A percentile compares a stretch with the other conserved stretches of the same genome.
Conservation (phyloP, 441 rosid genomes). For the Breynia disticha region DNA sequence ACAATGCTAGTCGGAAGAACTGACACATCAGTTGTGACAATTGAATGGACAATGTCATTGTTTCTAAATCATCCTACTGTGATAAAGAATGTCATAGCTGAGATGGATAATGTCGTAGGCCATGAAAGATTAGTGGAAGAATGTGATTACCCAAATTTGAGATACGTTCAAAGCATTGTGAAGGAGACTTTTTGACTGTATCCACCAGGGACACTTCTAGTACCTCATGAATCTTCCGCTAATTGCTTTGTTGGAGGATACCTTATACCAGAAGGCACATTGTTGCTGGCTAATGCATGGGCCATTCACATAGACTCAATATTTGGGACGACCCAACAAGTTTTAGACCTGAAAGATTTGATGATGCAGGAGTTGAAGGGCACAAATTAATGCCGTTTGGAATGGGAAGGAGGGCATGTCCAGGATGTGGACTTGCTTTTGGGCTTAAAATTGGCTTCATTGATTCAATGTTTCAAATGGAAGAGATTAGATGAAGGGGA, state of each 20-base stretch:
- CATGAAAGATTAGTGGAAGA: constrained; percentile 18
- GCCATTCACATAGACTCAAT: constrained; percentile 26
- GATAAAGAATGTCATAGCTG: constrained; percentile 20
- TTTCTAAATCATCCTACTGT: constrained; percentile 23
- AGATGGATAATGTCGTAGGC: constrained; percentile 19
- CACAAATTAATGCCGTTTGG: constrained; percentile 30
- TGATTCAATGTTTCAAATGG: constrained; percentile 38
- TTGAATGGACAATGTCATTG: constrained; percentile 23
- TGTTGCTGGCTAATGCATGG: constrained; percentile 29
- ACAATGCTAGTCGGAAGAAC: constrained; percentile 17
- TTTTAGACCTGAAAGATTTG: constrained; percentile 40
- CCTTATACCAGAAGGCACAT: constrained; percentile 22
- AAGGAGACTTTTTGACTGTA: constrained; percentile 19
- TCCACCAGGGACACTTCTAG: constrained; percentile 14
- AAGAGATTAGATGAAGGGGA: constrained; percentile 18
- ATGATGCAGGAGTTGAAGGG: constrained; percentile 8
- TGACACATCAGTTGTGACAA: constrained; percentile 15
- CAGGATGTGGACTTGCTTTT: constrained; percentile 25
- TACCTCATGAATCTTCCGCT: constrained; percentile 16
- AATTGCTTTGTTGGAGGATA: constrained; percentile 21
- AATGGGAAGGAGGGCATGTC: too few species aligned
- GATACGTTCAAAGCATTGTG: constrained; percentile 21
- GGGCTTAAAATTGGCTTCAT: constrained; percentile 18
- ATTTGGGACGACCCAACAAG: constrained; percentile 27
- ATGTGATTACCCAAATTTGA: constrained; percentile 15